Base-by-base conservation (phyloP, 768 basidiomycete genomes). In the Leccinellum rugosiceps region DNA sequence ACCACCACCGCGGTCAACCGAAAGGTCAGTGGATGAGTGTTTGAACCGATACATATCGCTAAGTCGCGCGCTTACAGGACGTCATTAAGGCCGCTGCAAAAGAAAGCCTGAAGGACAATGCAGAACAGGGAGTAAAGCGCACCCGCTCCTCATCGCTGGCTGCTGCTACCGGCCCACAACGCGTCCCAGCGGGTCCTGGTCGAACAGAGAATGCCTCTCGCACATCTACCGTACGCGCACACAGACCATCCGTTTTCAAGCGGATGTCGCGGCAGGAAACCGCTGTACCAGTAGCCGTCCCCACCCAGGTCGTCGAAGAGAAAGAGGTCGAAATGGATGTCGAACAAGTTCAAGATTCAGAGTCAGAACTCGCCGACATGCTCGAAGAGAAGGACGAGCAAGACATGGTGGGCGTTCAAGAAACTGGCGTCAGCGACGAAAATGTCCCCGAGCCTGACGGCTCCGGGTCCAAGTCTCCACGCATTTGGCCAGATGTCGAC, bases 1-100 rank as follows among this genome's bases (percentile, higher is more conserved):
- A 88, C 88, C 46, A 86, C 82, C 51, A 82, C 83, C 59, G 85
- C 87, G 55, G 83, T 90, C 52, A 91, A 90, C 72, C 83, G 85
- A 70, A 91, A 88, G 77, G 89, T 88, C 67, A 62, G 82, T 69
- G 17, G 55, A 49, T 50, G 32, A 17, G 35, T 3, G 13, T 52
- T 34, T n/a, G 31, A 52, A 25, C 51, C n/a, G 28, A 26, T 38
- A 15, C 25, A 44, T 26, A 4, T 59, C n/a, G n/a, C 58, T 60
- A 26, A 55, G 35, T 19, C 43, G 48, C 45, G 15, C 13, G 38
- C 21, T 30, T 34, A 43, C 52, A 68, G 65, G 72, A 78, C 41
- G 74, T 68, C 59, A 68, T 67, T 70, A 85, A 84, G 68, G 66
- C 76, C 56, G 71, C 72, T 44, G 84, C 80, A 62, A 88, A 86